These are phyloP conservation scores for Forsythia suspensa DNA, from an alignment of 257 asterid genomes.

Conservation along the genomic window DNA sequence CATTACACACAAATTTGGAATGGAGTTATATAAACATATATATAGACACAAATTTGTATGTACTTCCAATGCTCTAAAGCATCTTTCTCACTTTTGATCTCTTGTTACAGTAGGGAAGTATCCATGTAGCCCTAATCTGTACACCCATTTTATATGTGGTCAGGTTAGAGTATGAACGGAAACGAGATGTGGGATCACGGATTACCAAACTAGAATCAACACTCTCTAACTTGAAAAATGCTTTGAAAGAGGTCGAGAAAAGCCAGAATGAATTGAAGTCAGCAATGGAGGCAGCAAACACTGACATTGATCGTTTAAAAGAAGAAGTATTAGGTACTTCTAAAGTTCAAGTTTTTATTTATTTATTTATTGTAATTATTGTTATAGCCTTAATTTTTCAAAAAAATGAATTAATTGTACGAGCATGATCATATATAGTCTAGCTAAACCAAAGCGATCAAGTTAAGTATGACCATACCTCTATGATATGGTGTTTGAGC, in stretches of 20 bases:
- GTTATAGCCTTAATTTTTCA: neutral
- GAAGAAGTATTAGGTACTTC: conserved; percentile 66
- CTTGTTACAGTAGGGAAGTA: neutral
- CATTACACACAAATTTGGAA: neutral
- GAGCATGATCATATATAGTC: conserved; percentile 8
- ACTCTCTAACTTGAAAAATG: conserved; percentile 46
- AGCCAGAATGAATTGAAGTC: conserved; percentile 66
- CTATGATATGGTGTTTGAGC: conserved; percentile 7
- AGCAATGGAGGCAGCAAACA: conserved; percentile 52
- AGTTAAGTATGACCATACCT: conserved; percentile 7
- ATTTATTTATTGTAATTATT: neutral
- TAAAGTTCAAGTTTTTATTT: neutral
- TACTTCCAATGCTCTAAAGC: neutral
- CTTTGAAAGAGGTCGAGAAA: conserved; percentile 58
- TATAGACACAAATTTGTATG: neutral
- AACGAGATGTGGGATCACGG: conserved; percentile 81
- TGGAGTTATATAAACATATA: neutral
- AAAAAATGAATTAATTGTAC: conserved; percentile 14
- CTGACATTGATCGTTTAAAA: conserved; percentile 62
- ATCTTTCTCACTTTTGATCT: neutral
- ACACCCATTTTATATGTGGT: conserved; percentile 26
- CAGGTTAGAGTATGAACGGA: conserved; percentile 95
- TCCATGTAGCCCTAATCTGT: conserved; percentile 14
- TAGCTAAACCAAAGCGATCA: conserved; percentile 6
- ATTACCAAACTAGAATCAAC: conserved; percentile 81